Evolutionary conservation across 192 early-diverging fungal species (phyloP).

Genomic region (Spizellomyces punctatus): DNA sequence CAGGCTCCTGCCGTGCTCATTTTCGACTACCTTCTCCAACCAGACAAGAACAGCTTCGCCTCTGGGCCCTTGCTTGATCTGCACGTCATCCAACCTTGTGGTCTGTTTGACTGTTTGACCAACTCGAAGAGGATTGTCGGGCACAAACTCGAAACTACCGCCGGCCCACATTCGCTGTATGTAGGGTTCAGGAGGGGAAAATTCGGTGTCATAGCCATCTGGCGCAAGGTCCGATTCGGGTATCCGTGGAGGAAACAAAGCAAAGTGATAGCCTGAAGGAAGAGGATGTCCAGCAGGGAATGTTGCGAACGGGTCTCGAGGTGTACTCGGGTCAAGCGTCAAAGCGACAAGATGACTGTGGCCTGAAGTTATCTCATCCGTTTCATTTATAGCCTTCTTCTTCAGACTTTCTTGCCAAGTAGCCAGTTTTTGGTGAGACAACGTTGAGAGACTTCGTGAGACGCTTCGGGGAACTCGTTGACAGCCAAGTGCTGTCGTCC

Average conservation of each 20-base stretch:
- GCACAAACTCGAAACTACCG: constrained; percentile 40
- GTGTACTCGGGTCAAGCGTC: not conserved
- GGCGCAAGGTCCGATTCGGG: constrained; percentile 65
- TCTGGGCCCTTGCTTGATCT: too few relatives aligned
- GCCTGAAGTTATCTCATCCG: not conserved
- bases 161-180: constrained; percentile 88
- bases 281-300: constrained; percentile 22
- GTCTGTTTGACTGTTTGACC: too few relatives aligned
- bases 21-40: too few relatives aligned
- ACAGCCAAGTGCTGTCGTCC: too few relatives aligned
- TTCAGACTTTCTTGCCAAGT: not conserved
- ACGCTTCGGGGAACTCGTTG: too few relatives aligned
- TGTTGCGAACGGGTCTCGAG: too few relatives aligned
- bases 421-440: too few relatives aligned
- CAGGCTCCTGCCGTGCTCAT: too few relatives aligned
- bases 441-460: too few relatives aligned
- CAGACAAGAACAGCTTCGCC: too few relatives aligned
- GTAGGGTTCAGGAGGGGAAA: constrained; percentile 76
- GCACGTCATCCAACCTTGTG: too few relatives aligned
- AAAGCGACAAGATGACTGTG: constrained; percentile 13
- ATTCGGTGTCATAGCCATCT: constrained; percentile 83
- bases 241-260: constrained; percentile 76
- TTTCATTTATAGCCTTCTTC: not conserved
- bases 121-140: too few relatives aligned
- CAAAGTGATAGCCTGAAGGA: constrained; percentile 75